phyloP scores from a whole-genome alignment of 2,329 filamentous ascomycete genomes.

The Huntiella bhutanensis region DNA sequence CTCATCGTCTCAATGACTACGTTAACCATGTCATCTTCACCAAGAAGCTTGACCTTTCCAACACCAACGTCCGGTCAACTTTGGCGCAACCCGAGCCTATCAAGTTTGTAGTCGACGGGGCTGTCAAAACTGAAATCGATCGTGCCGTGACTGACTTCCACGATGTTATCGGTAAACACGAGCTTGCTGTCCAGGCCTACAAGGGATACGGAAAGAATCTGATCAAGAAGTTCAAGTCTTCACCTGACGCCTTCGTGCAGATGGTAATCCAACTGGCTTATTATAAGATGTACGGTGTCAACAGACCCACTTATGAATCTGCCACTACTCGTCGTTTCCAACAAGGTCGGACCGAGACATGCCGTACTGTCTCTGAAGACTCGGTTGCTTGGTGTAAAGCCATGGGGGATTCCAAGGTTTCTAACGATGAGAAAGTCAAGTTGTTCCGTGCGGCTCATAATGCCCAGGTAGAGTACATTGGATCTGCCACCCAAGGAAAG shows the following conservation, averaged over 20 bases:
- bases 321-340: conserved; percentile 91
- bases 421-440: conserved; percentile 46
- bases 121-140: conserved; percentile 60
- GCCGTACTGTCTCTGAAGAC: conserved; percentile 78
- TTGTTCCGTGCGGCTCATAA: conserved; percentile 68
- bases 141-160: conserved; percentile 62
- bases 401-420: conserved; percentile 50
- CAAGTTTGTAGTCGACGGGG: conserved; percentile 57
- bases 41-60: conserved; percentile 81
- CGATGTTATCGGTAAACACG: conserved; percentile 65
- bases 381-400: conserved; percentile 77
- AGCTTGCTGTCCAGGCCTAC: conserved; percentile 86
- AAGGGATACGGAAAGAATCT: conserved; percentile 95
- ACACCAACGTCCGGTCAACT: conserved; percentile 58
- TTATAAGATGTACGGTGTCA: conserved; percentile 97
- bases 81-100: conserved; percentile 64
- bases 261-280: conserved; percentile 98
- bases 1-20: conserved; percentile 90
- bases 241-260: conserved; percentile 91
- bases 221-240: conserved; percentile 99
- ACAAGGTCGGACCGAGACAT: conserved; percentile 89
- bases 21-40: conserved; percentile 81
- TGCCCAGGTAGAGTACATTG: conserved; percentile 78
- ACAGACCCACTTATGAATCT: conserved; percentile 92
- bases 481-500: conserved; percentile 72